Evolutionary conservation across 352 stramenopile species (phyloP).

Genomic region (Globisporangium yorkense): DNA sequence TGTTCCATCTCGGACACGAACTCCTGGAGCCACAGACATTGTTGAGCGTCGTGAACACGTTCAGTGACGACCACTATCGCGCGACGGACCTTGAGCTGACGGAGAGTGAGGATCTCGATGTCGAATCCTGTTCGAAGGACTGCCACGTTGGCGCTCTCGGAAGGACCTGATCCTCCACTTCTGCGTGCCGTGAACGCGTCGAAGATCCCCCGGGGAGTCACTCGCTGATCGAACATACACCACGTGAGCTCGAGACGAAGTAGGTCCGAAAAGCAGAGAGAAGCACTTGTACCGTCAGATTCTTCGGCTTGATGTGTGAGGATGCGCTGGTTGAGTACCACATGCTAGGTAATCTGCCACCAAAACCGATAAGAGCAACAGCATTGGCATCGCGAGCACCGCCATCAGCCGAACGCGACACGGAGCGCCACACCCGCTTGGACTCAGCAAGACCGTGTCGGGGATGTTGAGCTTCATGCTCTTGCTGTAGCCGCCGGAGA

Average conservation of each 20-base stretch:
- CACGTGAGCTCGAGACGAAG: not conserved
- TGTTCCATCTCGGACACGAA: slow-evolving; percentile 37
- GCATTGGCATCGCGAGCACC: not conserved
- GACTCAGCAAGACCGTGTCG: slow-evolving; percentile 55
- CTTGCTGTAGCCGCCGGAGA: slow-evolving; percentile 17
- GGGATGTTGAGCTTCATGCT: slow-evolving; percentile 47
- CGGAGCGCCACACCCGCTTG: slow-evolving; percentile 28
- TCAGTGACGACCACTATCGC: no score
- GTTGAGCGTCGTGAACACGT: not conserved
- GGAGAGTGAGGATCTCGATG: slow-evolving; percentile 16
- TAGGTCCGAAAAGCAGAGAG: not conserved
- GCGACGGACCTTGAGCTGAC: slow-evolving; percentile 28
- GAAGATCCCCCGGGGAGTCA: slow-evolving; percentile 34
- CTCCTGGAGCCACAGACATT: slow-evolving; percentile 11
- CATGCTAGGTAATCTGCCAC: slow-evolving; percentile 39
- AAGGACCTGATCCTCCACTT: not conserved
- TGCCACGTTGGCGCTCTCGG: slow-evolving; percentile 14
- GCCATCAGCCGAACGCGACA: not conserved
- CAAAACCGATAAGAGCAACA: not conserved
- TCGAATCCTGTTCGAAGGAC: slow-evolving; percentile 31
- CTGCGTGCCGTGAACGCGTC: slow-evolving; percentile 16
- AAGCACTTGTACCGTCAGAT: slow-evolving; percentile 21
- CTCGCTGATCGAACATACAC: slow-evolving; percentile 16
- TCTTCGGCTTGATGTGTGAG: slow-evolving; percentile 29
- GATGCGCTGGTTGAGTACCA: slow-evolving; percentile 55